Evolutionary conservation across 495 filamentous ascomycete genomes (phyloP).

Genomic region (Penicillium macrosclerotiorum): DNA sequence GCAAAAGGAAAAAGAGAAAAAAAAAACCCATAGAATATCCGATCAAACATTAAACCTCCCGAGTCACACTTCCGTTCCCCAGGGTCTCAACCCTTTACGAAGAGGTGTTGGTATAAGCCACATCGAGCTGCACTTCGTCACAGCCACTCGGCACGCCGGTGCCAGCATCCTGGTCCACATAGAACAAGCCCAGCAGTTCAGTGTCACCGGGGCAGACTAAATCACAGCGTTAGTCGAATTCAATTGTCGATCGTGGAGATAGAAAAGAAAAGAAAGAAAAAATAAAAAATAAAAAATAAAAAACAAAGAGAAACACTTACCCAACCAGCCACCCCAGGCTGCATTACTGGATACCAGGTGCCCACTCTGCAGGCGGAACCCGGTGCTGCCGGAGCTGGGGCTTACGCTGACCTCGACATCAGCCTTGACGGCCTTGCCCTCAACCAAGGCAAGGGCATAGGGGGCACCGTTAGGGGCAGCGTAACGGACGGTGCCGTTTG

Average conservation of each 20-base stretch:
- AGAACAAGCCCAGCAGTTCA: conserved; percentile 2
- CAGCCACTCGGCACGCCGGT: conserved; percentile 4
- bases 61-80: not conserved
- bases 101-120: conserved; percentile 1
- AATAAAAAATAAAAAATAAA: not conserved
- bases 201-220: conserved; percentile 8
- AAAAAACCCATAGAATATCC: too few relatives aligned
- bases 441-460: conserved; percentile 19
- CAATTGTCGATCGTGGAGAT: too few relatives aligned
- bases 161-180: conserved; percentile 1
- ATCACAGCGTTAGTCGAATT: too few relatives aligned
- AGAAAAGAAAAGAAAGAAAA: too few relatives aligned
- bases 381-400: conserved; percentile 14
- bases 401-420: conserved; percentile 25
- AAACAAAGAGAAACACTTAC: conserved; percentile 20
- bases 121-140: conserved; percentile 8
- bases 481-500: conserved; percentile 18
- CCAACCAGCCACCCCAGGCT: conserved; percentile 38
- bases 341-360: conserved; percentile 14
- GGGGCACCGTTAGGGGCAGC: conserved; percentile 10
- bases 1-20: too few relatives aligned
- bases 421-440: conserved; percentile 5
- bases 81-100: not conserved
- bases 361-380: conserved; percentile 26
- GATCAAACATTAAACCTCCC: too few relatives aligned